These are phyloP conservation scores for Candida railenensis DNA, from an alignment of 805 yeast genomes.

Conservation along the genomic window DNA sequence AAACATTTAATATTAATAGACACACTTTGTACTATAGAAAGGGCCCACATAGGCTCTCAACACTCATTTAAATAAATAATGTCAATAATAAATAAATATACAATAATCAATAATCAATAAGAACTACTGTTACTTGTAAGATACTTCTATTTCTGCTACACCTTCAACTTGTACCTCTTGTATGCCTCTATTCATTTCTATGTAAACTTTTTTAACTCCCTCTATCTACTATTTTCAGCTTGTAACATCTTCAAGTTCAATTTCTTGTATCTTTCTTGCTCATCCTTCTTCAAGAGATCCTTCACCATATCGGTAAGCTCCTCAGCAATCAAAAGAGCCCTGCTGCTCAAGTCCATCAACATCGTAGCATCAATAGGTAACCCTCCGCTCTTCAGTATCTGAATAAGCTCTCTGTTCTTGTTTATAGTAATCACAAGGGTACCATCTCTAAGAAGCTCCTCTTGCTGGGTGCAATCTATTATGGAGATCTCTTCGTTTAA, in stretches of 20 bases:
- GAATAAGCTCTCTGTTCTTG: constrained; percentile 88
- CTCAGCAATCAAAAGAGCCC: constrained; percentile 65
- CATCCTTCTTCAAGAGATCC: constrained; percentile 53
- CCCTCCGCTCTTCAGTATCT: constrained; percentile 88
- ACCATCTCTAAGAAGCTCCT: constrained; percentile 76
- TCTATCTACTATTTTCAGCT: constrained; percentile 35
- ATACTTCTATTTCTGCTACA: too few relatives aligned
- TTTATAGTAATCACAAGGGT: constrained; percentile 82
- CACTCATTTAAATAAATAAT: too few relatives aligned
- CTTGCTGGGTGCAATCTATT: constrained; percentile 74
- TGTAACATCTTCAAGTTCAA: constrained; percentile 31
- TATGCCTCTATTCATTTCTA: too few relatives aligned
- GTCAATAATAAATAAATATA: too few relatives aligned
- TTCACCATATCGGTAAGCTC: constrained; percentile 64
- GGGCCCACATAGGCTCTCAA: too few relatives aligned
- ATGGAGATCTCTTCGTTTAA: constrained; percentile 57
- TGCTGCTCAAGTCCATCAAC: constrained; percentile 65
- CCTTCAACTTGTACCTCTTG: too few relatives aligned
- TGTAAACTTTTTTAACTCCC: too few relatives aligned
- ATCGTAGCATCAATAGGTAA: constrained; percentile 71
- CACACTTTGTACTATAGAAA: neutral
- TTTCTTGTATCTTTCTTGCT: constrained; percentile 40
- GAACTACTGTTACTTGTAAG: too few relatives aligned
- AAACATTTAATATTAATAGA: too few relatives aligned
- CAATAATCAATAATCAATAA: too few relatives aligned